Evolutionary conservation across 1,284 basidiomycete genomes (phyloP), one percentile per base, ranked within the genome.

Genomic region (Jaminaea rosea): DNA sequence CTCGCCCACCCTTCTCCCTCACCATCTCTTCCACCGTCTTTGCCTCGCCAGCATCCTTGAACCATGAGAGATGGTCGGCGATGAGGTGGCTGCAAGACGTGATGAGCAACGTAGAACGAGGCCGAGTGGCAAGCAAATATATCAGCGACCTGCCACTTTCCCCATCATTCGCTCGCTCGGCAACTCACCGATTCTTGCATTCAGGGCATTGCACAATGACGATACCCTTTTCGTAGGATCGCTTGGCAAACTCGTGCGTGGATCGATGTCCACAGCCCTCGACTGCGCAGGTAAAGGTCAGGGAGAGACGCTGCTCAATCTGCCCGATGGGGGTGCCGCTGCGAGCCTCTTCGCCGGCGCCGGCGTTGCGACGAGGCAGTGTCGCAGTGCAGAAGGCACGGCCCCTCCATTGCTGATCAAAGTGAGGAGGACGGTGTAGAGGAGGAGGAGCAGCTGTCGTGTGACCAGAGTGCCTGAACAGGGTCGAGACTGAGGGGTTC

Each of bases 171-270:
- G 11, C 26, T 3, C 10, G 15, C 1, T 3, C 2, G 4, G 1
- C 26, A 15, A 26, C 52, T 34, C 56, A 52, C 85, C 90, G 77
- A 69, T 88, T 90, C 67, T 87, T 83, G 76, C 93, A 97, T 15
- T 82, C 82, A 1, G 92, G 90, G 76, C 93, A 97, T 70, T 93
- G 83, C 0, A 96, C 83, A 27, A 98, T 78, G 1, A 97, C 92
- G 50, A 97, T 86, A 0, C 93, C 93, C 44, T 80, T 82, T 65
- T 85, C 81, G 75, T 97, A 98, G 26, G 87, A 82, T 29, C 83
- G 80, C 71, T 84, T 86, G 9, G 86, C 81, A 71, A 97, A 97
- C 58, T 88, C 82, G 67, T 97, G 93, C 9, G 87, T 84, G 8
- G 87, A 90, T 2, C 92, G 83, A 60, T 86, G 83, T 4, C 80